Conservation (phyloP, 1,284 basidiomycete genomes). For the Cystobasidium sp. region DNA sequence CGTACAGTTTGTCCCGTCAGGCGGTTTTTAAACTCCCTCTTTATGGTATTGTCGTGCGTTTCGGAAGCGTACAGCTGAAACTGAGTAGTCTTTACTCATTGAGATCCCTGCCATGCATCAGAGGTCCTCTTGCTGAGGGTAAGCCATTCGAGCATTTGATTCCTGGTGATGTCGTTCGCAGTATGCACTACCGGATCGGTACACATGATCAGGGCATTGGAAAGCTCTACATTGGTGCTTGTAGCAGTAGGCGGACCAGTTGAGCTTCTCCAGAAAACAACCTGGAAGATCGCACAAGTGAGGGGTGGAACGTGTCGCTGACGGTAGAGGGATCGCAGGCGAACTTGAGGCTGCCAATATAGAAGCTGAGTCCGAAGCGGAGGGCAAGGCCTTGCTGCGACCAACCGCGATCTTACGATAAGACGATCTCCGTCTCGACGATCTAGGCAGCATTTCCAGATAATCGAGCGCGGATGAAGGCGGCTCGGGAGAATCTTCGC, state of each 20-base stretch:
- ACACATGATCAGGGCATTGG: background rate
- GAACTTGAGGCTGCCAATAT: background rate
- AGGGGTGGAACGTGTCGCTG: background rate
- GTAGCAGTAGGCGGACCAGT: constrained; percentile 12
- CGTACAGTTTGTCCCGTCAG: too few relatives aligned
- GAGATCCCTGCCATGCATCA: too few relatives aligned
- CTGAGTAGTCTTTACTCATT: too few relatives aligned
- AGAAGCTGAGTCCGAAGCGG: background rate
- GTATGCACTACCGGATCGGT: background rate
- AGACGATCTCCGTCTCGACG: background rate
- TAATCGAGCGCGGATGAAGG: background rate
- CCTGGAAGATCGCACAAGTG: background rate
- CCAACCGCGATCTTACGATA: too few relatives aligned
- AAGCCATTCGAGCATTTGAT: background rate
- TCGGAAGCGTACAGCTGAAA: too few relatives aligned
- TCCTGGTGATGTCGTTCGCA: background rate
- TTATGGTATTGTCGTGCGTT: too few relatives aligned
- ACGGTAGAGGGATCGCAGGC: background rate
- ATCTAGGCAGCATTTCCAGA: background rate
- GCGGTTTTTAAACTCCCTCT: too few relatives aligned
- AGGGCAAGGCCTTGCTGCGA: too few relatives aligned
- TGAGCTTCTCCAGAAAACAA: background rate
- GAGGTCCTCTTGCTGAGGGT: too few relatives aligned
- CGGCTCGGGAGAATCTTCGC: too few relatives aligned
- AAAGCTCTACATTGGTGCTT: constrained; percentile 13